Percentiles rank a stretch among this genome's conserved stretches.
These are phyloP conservation scores for Penicillium sp. DNA, from an alignment of 2,329 filamentous ascomycete genomes.

Conservation along the genomic window DNA sequence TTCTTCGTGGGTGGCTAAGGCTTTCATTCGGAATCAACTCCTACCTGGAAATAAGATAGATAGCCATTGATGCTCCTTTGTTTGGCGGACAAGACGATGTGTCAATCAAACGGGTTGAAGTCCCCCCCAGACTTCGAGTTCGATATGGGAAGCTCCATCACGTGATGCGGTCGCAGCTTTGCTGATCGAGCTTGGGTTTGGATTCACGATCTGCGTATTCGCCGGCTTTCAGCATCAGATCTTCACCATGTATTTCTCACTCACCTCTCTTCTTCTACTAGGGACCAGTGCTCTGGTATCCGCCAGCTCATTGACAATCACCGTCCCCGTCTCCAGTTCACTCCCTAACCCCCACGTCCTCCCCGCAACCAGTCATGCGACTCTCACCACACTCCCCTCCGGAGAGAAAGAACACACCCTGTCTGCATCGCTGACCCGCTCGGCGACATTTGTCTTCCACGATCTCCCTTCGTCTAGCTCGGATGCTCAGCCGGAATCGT, in stretches of 20 bases:
- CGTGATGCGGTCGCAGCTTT: conserved; percentile 1
- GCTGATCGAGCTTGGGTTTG: background rate
- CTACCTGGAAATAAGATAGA: conserved; percentile 45
- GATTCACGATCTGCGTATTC: background rate
- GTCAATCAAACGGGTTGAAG: background rate
- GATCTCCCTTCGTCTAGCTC: conserved; percentile 53
- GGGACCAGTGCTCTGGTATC: conserved; percentile 2
- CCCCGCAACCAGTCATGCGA: conserved; percentile 49
- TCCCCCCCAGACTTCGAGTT: too few species aligned
- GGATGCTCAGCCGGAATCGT: conserved; percentile 49
- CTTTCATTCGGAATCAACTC: background rate
- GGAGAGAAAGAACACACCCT: conserved; percentile 48
- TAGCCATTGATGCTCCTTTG: conserved; percentile 20
- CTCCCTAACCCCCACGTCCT: conserved; percentile 45
- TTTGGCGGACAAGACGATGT: background rate
- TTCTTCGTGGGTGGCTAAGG: background rate
- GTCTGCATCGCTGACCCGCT: conserved; percentile 61
- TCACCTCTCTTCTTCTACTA: conserved; percentile 2
- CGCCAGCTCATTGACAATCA: conserved; percentile 34
- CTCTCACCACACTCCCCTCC: conserved; percentile 46
- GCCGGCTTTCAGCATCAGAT: background rate
- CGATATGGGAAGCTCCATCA: background rate
- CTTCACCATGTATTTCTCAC: conserved; percentile 5
- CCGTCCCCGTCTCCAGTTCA: conserved; percentile 41
- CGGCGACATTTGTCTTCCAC: conserved; percentile 71